phyloP scores from a whole-genome alignment of 202 grass and related monocot genomes.

The Carex arenaria region DNA sequence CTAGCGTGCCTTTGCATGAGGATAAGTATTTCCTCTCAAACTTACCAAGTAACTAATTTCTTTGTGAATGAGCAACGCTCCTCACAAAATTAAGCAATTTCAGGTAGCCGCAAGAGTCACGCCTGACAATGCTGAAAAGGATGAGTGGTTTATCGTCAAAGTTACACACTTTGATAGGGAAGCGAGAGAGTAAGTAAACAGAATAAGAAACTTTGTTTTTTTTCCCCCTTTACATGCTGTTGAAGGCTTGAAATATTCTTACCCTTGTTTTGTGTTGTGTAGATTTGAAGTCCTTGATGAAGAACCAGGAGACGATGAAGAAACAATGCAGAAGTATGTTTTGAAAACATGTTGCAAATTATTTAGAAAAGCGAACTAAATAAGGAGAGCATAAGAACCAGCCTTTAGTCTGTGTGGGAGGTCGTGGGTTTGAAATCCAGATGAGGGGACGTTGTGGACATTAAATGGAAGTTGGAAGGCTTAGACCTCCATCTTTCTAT shows the following conservation, averaged over 20 bases:
- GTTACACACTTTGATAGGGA: conserved; percentile 94
- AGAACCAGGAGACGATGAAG: conserved; percentile 97
- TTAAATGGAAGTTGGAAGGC: too few species aligned
- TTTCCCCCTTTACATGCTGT: background rate
- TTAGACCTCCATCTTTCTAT: too few species aligned
- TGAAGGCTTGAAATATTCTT: background rate
- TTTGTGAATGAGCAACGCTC: conserved; percentile 27
- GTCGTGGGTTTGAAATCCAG: too few species aligned
- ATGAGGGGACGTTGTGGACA: too few species aligned
- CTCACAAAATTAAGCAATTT: conserved; percentile 29
- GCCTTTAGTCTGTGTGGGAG: too few species aligned
- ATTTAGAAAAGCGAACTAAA: background rate
- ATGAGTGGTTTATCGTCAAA: conserved; percentile 93
- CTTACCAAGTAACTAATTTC: conserved; percentile 27
- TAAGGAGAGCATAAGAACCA: background rate
- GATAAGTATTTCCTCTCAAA: conserved; percentile 26
- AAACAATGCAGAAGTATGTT: conserved; percentile 71
- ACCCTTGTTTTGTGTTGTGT: conserved; percentile 31
- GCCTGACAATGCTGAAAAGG: conserved; percentile 74
- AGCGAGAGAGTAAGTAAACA: conserved; percentile 74
- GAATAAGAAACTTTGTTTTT: background rate
- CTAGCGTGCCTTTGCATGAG: conserved; percentile 36
- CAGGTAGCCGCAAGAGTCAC: conserved; percentile 93
- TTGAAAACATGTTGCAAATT: background rate
- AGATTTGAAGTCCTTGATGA: conserved; percentile 94